Evolutionary conservation across 2,329 filamentous ascomycete species (phyloP), one percentile per base, ranked within the genome.

Genomic region (Juglanconis juglandina): DNA sequence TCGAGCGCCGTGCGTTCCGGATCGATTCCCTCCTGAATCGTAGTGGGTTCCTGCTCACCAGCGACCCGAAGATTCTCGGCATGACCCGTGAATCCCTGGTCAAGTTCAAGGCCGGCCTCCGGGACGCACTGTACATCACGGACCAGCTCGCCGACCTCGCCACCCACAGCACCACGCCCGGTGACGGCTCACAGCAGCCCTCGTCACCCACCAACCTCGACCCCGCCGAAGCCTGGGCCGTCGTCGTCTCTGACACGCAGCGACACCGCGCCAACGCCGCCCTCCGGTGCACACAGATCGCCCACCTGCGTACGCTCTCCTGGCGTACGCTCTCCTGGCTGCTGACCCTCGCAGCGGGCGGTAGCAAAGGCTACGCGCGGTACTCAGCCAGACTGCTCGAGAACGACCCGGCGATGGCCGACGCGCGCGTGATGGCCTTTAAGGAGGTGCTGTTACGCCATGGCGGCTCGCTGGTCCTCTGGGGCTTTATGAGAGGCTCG

Each of bases 51-150:
- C 48, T 63, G 9, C 59, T 58, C 30, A 63, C 58, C 34, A 11
- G 44, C 35, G 32, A 52, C 5, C n/a, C 30, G 9, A n/a, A 47
- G 11, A 32, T 35, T 4, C 47, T 63, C 10, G 54, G 61, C 8
- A 24, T 63, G 30, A n/a, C 7, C 11, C 6, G n/a, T 7, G 35
- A 48, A 13, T 42, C 41, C 3, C 51, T 63, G 9, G 14, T 42
- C 11, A 63, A 46, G 41, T 53, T 61, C 54, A 63, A 63, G 54
- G 30, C 34, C 3, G 61, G 61, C 17, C 50, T 63, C 5, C 52
- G 52, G 35, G 52, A 48, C 14, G 51, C 58, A 2, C 39, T 63
- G 11, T 53, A 58, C 47, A 39, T 58, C 11, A 33, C 51, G 5
- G 61, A 63, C 52, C 46, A 33, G 33, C 24, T 61, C 7, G 51